Evolutionary conservation across 257 asterid species (phyloP).

Genomic region (Solanum infundibuliforme): DNA sequence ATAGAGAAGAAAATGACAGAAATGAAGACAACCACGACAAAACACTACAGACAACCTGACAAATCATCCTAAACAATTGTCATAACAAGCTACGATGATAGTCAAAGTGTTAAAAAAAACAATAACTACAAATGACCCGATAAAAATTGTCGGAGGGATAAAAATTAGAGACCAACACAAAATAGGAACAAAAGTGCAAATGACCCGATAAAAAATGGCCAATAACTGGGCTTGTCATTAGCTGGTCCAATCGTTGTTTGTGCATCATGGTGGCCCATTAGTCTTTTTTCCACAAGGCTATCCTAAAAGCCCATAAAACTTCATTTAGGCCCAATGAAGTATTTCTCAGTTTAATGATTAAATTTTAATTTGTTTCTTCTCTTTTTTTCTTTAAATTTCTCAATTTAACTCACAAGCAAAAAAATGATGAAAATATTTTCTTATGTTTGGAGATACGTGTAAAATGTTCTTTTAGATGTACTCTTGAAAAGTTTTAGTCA

Average conservation of each 20-base stretch:
- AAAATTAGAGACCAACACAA: not conserved
- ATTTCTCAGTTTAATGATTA: not conserved
- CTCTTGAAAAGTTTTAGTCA: not conserved
- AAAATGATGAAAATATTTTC: not conserved
- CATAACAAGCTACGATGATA: not conserved
- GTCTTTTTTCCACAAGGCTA: not conserved
- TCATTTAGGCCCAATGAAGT: not conserved
- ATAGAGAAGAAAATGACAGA: too few species aligned
- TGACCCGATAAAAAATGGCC: not conserved
- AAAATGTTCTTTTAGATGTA: not conserved
- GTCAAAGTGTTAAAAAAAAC: too few species aligned
- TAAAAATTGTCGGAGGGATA: not conserved
- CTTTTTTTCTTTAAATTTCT: not conserved
- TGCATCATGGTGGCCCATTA: not conserved
- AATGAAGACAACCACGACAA: not conserved
- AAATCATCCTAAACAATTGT: too few species aligned
- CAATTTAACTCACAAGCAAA: not conserved
- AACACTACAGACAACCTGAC: too few species aligned
- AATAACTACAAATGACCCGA: not conserved
- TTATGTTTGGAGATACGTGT: not conserved
- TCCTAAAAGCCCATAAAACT: not conserved
- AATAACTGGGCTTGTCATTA: not conserved
- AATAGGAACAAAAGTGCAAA: not conserved
- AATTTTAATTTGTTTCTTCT: not conserved
- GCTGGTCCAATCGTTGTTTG: not conserved